Base-by-base conservation (phyloP, 305 asterid genomes). In the Fraxinus latifolia region DNA sequence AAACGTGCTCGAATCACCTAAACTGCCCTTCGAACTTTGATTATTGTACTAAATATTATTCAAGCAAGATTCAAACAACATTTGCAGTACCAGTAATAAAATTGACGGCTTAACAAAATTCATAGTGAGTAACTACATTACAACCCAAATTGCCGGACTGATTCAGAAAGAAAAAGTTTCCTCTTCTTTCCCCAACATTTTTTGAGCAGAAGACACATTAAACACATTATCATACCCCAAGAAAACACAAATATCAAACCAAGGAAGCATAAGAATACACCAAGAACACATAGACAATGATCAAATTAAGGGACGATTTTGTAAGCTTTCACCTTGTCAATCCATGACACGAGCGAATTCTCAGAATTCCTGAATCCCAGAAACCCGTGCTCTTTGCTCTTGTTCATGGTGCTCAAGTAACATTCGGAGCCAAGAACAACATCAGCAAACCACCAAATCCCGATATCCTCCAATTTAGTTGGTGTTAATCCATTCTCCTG, bases 381-480 rank as follows among this genome's bases (percentile, higher is more conserved):
- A 67, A 79, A 39, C 4, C 77, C 82, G 71, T 37, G 62, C 19
- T 79, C 68, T 39, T 39, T 79, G 33, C 82, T 79, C 82, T 67
- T 79, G 33, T 79, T 79, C 82, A 67, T 65, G 8, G 15, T 25
- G 25, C 31, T 42, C 82, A 79, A 25, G 17, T 7, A 5, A 67
- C 67, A 67, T 11, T 67, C 82, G 0, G 0, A 0, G 0, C 82
- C 65, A 37, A 79, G 68, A 44, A 62, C 6, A 62, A 62, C 15
- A 23, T 62, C 72, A 62, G 32, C 72, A 62, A 62, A 62, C 72
- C 72, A 62, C 77, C 82, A 79, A 7, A 14, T 29, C 44, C 65
- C 82, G 4, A 79, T 65, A 6, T 84, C 87, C 50, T 84, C 87
- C 84, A 84, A 70, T 72, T 39, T 73, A 11, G 70, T 76, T 0